Conservation (phyloP, 345 rosid genomes). For the Salix arbutifolia region DNA sequence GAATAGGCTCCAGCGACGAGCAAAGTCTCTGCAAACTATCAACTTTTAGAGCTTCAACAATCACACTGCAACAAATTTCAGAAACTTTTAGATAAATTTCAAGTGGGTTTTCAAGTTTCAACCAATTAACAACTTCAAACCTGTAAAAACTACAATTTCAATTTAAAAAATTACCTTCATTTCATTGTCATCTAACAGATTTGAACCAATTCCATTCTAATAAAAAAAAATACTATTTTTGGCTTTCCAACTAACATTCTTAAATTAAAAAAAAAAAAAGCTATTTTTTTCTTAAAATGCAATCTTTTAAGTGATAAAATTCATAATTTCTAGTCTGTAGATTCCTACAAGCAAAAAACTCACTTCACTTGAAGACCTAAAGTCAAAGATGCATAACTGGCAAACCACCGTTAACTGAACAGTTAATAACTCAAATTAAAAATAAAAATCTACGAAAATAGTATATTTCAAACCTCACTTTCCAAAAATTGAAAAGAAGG, state of each 20-base stretch:
- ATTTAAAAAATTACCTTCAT: not conserved
- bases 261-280: too few species aligned
- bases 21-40: constrained; percentile 35
- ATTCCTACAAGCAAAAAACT: not conserved
- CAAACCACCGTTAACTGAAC: not conserved
- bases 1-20: constrained; percentile 32
- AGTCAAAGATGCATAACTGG: not conserved
- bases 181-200: not conserved
- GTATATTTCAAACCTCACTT: not conserved
- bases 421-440: not conserved
- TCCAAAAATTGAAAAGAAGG: too few species aligned
- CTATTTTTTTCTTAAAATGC: too few species aligned
- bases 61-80: constrained; percentile 23
- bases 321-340: not conserved
- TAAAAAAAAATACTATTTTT: too few species aligned
- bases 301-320: not conserved
- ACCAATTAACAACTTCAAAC: not conserved
- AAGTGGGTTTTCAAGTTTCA: not conserved
- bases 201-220: not conserved
- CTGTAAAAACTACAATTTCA: not conserved
- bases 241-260: too few species aligned
- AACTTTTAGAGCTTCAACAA: constrained; percentile 32
- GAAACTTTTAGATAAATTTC: not conserved
- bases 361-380: not conserved
- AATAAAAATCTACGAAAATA: not conserved